These are phyloP conservation scores for Globisporangium middletonii DNA, from an alignment of 352 stramenopile species.

Conservation along the genomic window DNA sequence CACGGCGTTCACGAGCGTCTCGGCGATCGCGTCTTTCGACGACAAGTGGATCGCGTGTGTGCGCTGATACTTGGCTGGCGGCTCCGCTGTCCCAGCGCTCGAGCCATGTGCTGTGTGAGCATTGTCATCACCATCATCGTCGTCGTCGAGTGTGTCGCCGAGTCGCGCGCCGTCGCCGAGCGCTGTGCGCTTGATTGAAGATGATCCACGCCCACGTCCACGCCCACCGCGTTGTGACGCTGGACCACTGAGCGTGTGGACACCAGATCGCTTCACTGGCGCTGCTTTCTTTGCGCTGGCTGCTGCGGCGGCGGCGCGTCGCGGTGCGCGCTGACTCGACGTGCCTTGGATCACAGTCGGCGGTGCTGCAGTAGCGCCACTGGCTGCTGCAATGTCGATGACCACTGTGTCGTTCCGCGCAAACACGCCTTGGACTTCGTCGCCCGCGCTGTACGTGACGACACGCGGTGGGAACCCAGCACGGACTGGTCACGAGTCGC, in stretches of 20 bases:
- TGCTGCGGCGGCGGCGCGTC: neutral
- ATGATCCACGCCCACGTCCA: slow-evolving; percentile 8
- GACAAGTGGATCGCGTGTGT: slow-evolving; percentile 49
- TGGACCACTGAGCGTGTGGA: slow-evolving; percentile 45
- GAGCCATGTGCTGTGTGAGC: neutral
- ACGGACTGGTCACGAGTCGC: slow-evolving; percentile 32
- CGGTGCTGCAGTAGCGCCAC: slow-evolving; percentile 8
- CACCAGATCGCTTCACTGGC: slow-evolving; percentile 17
- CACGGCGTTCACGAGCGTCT: slow-evolving; percentile 58
- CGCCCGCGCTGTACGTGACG: slow-evolving; percentile 27
- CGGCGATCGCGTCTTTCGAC: slow-evolving; percentile 75
- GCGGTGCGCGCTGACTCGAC: slow-evolving; percentile 4
- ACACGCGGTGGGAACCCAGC: slow-evolving; percentile 55
- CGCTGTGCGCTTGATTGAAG: slow-evolving; percentile 36
- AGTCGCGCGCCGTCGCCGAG: slow-evolving; percentile 42
- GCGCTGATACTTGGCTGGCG: slow-evolving; percentile 43
- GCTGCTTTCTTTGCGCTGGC: slow-evolving; percentile 2
- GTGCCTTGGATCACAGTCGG: slow-evolving; percentile 17
- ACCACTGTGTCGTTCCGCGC: slow-evolving; percentile 71
- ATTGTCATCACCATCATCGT: slow-evolving; percentile 7
- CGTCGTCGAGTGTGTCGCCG: slow-evolving; percentile 39
- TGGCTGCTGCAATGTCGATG: slow-evolving; percentile 20
- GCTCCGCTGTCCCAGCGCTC: neutral
- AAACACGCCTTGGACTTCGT: slow-evolving; percentile 43
- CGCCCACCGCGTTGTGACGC: neutral